Evolutionary conservation across 2,329 filamentous ascomycete genomes (phyloP).

Genomic region (Macroventuria anomochaeta): DNA sequence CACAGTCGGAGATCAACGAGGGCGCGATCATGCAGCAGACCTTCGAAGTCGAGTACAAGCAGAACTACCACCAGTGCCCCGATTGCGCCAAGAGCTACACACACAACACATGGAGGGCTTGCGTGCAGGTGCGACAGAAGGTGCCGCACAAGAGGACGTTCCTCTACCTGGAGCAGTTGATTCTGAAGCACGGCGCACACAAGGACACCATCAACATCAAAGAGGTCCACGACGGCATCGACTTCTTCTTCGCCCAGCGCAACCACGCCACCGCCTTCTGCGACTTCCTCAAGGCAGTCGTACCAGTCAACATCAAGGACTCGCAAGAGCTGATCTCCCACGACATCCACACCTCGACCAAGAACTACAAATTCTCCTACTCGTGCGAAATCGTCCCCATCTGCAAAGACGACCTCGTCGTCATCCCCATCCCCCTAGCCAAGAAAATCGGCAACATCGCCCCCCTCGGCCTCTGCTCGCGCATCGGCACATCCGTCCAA

Average conservation of each 20-base stretch:
- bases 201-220: slow-evolving; percentile 97
- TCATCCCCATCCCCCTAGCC: slow-evolving; percentile 85
- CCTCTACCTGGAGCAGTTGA: slow-evolving; percentile 87
- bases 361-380: slow-evolving; percentile 93
- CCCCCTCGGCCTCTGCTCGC: slow-evolving; percentile 83
- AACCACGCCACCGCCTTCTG: slow-evolving; percentile 94
- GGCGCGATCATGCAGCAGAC: slow-evolving; percentile 83
- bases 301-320: slow-evolving; percentile 79
- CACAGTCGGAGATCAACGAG: slow-evolving; percentile 74
- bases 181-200: slow-evolving; percentile 84
- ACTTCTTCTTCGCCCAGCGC: slow-evolving; percentile 89
- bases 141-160: slow-evolving; percentile 93
- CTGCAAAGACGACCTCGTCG: slow-evolving; percentile 97
- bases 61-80: slow-evolving; percentile 90
- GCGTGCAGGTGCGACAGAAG: slow-evolving; percentile 95
- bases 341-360: slow-evolving; percentile 88
- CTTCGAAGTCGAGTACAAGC: slow-evolving; percentile 92
- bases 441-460: slow-evolving; percentile 87
- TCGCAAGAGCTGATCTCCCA: slow-evolving; percentile 93
- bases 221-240: slow-evolving; percentile 92
- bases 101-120: slow-evolving; percentile 92
- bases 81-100: slow-evolving; percentile 92
- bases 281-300: slow-evolving; percentile 85
- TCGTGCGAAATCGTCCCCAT: slow-evolving; percentile 90
- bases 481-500: slow-evolving; percentile 88